Percentiles rank a stretch among this genome's conserved stretches.
Evolutionary conservation across 768 basidiomycete genomes (phyloP).

Genomic region (Gloeostereum incarnatum): DNA sequence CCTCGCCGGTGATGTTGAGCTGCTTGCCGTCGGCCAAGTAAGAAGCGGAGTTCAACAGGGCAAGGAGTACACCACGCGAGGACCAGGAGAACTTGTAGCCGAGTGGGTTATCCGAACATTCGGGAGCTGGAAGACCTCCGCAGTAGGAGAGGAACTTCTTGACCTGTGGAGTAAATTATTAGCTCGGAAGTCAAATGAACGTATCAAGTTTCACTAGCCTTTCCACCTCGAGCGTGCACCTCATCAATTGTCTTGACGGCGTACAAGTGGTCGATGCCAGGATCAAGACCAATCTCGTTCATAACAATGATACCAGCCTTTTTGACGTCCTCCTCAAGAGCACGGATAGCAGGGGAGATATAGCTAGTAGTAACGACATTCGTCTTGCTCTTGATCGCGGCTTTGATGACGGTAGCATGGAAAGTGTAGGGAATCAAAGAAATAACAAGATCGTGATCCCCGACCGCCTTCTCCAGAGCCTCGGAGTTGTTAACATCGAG

Average conservation of each 20-base stretch:
- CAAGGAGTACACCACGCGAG: slow-evolving; percentile 90
- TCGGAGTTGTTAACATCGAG: slow-evolving; percentile 70
- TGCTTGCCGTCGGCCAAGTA: slow-evolving; percentile 62
- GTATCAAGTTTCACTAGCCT: slow-evolving; percentile 36
- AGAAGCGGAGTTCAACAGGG: slow-evolving; percentile 84
- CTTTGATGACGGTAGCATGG: slow-evolving; percentile 85
- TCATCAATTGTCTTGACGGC: slow-evolving; percentile 92
- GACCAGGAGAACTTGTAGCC: slow-evolving; percentile 99
- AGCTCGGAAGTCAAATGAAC: background rate
- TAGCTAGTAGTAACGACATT: slow-evolving; percentile 96
- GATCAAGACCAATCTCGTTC: slow-evolving; percentile 98
- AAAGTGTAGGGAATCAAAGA: slow-evolving; percentile 93
- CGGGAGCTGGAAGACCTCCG: slow-evolving; percentile 90
- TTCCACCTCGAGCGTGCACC: slow-evolving; percentile 90
- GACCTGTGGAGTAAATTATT: slow-evolving; percentile 34
- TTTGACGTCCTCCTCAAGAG: slow-evolving; percentile 71
- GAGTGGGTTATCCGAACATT: slow-evolving; percentile 87
- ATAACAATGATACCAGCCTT: slow-evolving; percentile 88
- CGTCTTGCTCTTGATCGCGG: slow-evolving; percentile 82
- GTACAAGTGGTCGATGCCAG: slow-evolving; percentile 90
- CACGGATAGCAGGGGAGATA: slow-evolving; percentile 85
- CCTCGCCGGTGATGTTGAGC: slow-evolving; percentile 60
- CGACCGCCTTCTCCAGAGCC: slow-evolving; percentile 74
- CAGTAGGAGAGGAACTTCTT: slow-evolving; percentile 93
- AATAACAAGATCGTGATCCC: slow-evolving; percentile 87